phyloP scores from a whole-genome alignment of 148 eudicot genomes.

The Pouteria glomerata region DNA sequence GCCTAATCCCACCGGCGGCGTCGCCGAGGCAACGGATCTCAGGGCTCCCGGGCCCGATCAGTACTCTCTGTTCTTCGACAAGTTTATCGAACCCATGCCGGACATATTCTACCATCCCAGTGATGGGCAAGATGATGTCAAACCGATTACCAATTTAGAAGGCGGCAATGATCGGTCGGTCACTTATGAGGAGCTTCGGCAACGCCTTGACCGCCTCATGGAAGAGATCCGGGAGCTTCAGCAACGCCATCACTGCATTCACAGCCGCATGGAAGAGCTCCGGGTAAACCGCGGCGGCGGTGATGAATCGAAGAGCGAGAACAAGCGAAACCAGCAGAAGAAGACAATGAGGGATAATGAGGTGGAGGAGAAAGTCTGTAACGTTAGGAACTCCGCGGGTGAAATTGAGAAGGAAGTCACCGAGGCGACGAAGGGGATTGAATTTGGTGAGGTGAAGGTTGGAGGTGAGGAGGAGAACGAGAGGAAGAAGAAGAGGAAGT shows the following conservation, averaged over 20 bases:
- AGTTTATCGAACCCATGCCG: slow-evolving; percentile 61
- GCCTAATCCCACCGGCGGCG: slow-evolving; percentile 1
- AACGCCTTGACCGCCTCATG: slow-evolving; percentile 38
- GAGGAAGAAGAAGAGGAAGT: slow-evolving; percentile 51
- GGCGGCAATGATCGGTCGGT: slow-evolving; percentile 20
- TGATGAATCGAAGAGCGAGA: slow-evolving; percentile 19
- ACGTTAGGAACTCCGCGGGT: slow-evolving; percentile 6
- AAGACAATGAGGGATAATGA: slow-evolving; percentile 27
- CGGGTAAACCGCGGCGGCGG: slow-evolving; percentile 58
- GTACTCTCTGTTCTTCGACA: slow-evolving; percentile 62
- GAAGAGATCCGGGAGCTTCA: no score
- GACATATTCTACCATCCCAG: slow-evolving; percentile 60
- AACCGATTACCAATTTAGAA: slow-evolving; percentile 1
- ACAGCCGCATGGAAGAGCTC: no score
- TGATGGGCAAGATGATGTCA: slow-evolving; percentile 7
- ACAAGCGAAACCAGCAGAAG: slow-evolving; percentile 24
- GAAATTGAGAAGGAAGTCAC: slow-evolving; percentile 35
- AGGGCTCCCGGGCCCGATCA: slow-evolving; percentile 33
- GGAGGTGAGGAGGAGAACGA: slow-evolving; percentile 38
- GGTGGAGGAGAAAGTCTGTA: slow-evolving; percentile 10
- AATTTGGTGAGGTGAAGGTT: slow-evolving; percentile 77
- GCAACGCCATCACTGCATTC: no score
- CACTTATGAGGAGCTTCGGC: slow-evolving; percentile 65
- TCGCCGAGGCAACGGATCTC: slow-evolving; percentile 21
- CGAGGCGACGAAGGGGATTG: slow-evolving; percentile 49